phyloP scores from a whole-genome alignment of 2,329 filamentous ascomycete species.

The Fusarium chaquense region DNA sequence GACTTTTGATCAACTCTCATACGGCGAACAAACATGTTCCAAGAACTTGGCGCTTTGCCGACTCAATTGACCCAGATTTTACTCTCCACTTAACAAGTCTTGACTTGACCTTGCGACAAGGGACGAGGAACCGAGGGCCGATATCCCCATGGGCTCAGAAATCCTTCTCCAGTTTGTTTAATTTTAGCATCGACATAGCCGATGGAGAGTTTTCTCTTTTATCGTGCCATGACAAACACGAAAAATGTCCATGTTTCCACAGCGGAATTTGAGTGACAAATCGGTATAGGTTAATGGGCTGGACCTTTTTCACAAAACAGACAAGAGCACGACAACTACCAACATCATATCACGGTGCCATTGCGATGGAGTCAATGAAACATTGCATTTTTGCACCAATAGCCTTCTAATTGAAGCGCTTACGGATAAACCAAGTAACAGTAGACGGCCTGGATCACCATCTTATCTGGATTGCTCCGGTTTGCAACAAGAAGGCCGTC shows the following conservation, averaged over 20 bases:
- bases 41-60: slow-evolving; percentile 29
- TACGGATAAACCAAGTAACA: not conserved
- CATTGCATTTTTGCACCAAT: slow-evolving; percentile 6
- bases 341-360: not conserved
- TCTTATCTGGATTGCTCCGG: too few species aligned
- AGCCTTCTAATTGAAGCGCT: too few species aligned
- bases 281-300: not conserved
- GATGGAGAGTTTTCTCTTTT: not conserved
- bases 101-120: slow-evolving; percentile 19
- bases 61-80: slow-evolving; percentile 3
- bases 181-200: not conserved
- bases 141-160: slow-evolving; percentile 15
- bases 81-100: slow-evolving; percentile 31
- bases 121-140: slow-evolving; percentile 23
- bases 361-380: not conserved
- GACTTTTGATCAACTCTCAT: slow-evolving; percentile 20
- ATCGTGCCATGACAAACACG: not conserved
- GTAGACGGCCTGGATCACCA: too few species aligned
- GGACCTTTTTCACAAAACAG: not conserved
- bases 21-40: slow-evolving; percentile 1
- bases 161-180: slow-evolving; percentile 2
- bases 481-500: rapidly evolving
- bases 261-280: not conserved
- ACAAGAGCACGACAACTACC: not conserved
- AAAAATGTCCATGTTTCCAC: not conserved